Evolutionary conservation across 2,329 filamentous ascomycete genomes (phyloP).

Genomic region (Fusarium humuli): DNA sequence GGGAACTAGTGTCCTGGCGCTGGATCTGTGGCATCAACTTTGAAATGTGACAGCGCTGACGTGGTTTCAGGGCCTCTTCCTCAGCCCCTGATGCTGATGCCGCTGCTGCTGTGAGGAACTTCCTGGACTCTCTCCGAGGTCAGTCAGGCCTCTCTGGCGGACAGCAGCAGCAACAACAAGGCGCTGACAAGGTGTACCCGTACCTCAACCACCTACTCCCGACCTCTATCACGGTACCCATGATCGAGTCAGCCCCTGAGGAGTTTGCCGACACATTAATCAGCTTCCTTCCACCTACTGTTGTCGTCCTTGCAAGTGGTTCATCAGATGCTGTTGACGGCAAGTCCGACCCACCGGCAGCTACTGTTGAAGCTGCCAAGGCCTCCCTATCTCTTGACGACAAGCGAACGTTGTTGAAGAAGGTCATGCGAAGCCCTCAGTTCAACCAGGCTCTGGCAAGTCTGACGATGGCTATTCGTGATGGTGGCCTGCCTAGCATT

Average conservation of each 20-base stretch:
- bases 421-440: conserved; percentile 88
- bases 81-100: conserved; percentile 78
- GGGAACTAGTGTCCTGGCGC: conserved; percentile 45
- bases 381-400: conserved; percentile 77
- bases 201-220: conserved; percentile 88
- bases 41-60: conserved; percentile 57
- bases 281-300: conserved; percentile 79
- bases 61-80: conserved; percentile 66
- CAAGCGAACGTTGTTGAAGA: conserved; percentile 83
- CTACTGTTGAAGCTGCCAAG: conserved; percentile 77
- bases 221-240: conserved; percentile 79
- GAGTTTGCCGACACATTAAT: conserved; percentile 79
- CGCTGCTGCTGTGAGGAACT: conserved; percentile 84
- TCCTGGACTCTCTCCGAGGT: conserved; percentile 83
- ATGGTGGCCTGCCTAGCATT: conserved; percentile 90
- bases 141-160: conserved; percentile 56
- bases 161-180: conserved; percentile 48
- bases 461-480: conserved; percentile 86
- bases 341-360: conserved; percentile 74
- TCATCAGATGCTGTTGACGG: conserved; percentile 64
- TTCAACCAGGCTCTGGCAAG: conserved; percentile 88
- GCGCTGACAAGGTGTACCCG: conserved; percentile 74
- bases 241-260: conserved; percentile 74
- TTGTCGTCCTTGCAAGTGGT: conserved; percentile 81
- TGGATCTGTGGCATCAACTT: conserved; percentile 38